Conservation (phyloP, 257 asterid species). For the Przewalskia tangutica region DNA sequence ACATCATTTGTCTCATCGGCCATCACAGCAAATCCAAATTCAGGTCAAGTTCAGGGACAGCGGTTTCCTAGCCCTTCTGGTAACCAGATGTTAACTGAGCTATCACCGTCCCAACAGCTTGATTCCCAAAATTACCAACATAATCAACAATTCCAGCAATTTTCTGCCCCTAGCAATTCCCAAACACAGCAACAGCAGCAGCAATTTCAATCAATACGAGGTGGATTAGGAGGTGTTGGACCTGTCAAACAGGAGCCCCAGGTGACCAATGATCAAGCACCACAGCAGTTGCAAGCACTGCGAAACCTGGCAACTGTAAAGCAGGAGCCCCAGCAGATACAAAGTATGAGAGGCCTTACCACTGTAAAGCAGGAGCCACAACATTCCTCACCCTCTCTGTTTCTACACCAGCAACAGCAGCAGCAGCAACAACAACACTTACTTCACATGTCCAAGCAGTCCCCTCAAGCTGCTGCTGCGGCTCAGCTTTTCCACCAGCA, state of each 20-base stretch:
- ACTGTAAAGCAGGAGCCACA: conserved; percentile 74
- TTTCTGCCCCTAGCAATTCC: conserved; percentile 43
- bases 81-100: conserved; percentile 53
- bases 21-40: conserved; percentile 29
- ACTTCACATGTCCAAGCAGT: conserved; percentile 50
- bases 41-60: conserved; percentile 63
- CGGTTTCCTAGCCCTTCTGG: conserved; percentile 48
- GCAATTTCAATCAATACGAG: conserved; percentile 58
- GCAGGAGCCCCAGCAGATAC: conserved; percentile 65
- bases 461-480: conserved; percentile 63
- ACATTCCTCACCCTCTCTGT: conserved; percentile 60
- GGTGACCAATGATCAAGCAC: conserved; percentile 43
- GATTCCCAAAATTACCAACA: conserved; percentile 49
- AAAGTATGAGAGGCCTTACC: conserved; percentile 46
- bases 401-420: conserved; percentile 62
- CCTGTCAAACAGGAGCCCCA: conserved; percentile 70
- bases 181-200: conserved; percentile 60
- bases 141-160: conserved; percentile 67
- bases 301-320: conserved; percentile 54
- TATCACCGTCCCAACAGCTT: conserved; percentile 53
- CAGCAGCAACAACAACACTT: conserved; percentile 27
- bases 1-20: conserved; percentile 39
- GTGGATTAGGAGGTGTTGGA: conserved; percentile 51
- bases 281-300: conserved; percentile 55
- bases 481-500: conserved; percentile 81